Evolutionary conservation across 1,139 yeast species (phyloP).

Genomic region (Arxiozyma bovina): DNA sequence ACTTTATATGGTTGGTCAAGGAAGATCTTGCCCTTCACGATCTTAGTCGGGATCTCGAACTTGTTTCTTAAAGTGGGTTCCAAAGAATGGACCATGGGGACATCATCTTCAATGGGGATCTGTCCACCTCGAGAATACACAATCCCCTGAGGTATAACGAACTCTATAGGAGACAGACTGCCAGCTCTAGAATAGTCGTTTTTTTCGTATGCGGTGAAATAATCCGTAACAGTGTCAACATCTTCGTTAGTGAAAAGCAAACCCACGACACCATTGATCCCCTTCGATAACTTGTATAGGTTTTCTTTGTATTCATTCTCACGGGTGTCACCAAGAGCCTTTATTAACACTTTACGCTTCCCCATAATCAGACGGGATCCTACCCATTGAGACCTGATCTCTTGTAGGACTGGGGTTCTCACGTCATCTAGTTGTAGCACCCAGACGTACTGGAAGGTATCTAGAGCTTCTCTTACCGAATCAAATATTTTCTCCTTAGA

Average conservation of each 20-base stretch:
- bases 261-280: slow-evolving; percentile 69
- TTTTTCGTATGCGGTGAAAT: slow-evolving; percentile 69
- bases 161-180: slow-evolving; percentile 69
- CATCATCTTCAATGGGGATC: slow-evolving; percentile 81
- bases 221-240: slow-evolving; percentile 74
- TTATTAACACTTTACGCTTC: slow-evolving; percentile 84
- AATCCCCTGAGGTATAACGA: slow-evolving; percentile 80
- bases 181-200: slow-evolving; percentile 89
- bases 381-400: slow-evolving; percentile 82
- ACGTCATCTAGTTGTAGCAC: slow-evolving; percentile 82
- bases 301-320: slow-evolving; percentile 88
- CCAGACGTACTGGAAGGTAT: slow-evolving; percentile 71
- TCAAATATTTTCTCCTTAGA: slow-evolving; percentile 87
- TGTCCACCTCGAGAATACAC: slow-evolving; percentile 95
- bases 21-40: slow-evolving; percentile 79
- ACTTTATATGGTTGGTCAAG: slow-evolving; percentile 71
- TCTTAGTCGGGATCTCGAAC: slow-evolving; percentile 83
- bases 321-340: slow-evolving; percentile 79
- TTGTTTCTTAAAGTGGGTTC: slow-evolving; percentile 87
- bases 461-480: slow-evolving; percentile 76
- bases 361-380: slow-evolving; percentile 87
- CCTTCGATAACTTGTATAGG: slow-evolving; percentile 55
- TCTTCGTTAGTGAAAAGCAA: slow-evolving; percentile 79
- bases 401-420: slow-evolving; percentile 92
- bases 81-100: slow-evolving; percentile 91